Evolutionary conservation across 2,329 filamentous ascomycete genomes (phyloP), one percentile per base, ranked within the genome.

Genomic region (Phialophora expanda): DNA sequence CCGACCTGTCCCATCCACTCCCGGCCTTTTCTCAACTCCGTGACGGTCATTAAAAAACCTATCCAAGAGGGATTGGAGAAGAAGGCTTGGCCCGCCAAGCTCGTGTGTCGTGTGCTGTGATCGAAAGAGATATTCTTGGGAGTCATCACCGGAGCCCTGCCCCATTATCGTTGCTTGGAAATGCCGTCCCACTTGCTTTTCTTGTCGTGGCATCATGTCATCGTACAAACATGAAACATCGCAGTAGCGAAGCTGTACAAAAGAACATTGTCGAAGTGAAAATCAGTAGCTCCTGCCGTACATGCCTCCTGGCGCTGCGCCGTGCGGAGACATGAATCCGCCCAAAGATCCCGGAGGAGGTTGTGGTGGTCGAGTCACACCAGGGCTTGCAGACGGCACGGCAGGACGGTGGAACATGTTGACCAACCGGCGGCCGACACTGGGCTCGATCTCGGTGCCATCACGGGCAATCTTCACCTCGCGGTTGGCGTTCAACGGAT

Each of bases 381-480:
- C 56, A 54, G 67, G 65, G 28, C 65, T 68, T 11, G 61, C 24
- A 38, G 61, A 28, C 2, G 60, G 24, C 26, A 64, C 41, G 34
- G 32, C 59, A 30, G 65, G 61, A 17, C 65, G 65, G 60, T 69
- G 67, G 77, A 98, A 97, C 73, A 97, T 85, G 53, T 88, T 87
- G 68, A 96, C 83, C 61, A 98, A 80, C 72, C 87, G 87, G 72
- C 87, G 87, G 4, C 93, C 94, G 51, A 96, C 86, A 32, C 83
- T 86, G 30, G 93, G 91, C 77, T 98, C 94, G 61, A 98, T 82
- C 77, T 98, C 94, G 0, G 94, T 98, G 1, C 94, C 94, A 73
- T 98, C 94, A 73, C 94, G 86, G 26, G 94, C 94, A 75, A 98
- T 97, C 78, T 98, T 98, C 68, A 98, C 91, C 75, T 98, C 94